Conservation (phyloP, 306 rosid genomes). For the Cicer cuneatum region DNA sequence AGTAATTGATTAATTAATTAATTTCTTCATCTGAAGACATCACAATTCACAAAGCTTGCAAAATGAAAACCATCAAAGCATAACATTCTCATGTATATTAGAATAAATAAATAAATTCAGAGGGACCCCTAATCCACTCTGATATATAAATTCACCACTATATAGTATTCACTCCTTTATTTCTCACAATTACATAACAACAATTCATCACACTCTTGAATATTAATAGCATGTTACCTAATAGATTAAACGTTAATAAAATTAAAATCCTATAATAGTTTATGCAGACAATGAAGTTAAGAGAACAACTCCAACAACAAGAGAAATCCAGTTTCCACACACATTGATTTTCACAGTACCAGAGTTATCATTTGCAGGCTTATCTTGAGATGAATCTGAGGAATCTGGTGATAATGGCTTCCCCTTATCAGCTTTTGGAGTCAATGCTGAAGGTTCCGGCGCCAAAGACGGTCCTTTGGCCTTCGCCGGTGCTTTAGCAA, state of each 20-base stretch:
- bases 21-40: not conserved
- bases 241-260: not conserved
- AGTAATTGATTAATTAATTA: no score
- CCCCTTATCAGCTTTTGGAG: constrained; percentile 42
- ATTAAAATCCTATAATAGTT: not conserved
- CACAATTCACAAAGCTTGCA: not conserved
- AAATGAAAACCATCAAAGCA: not conserved
- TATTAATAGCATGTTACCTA: not conserved
- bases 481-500: constrained; percentile 53
- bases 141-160: not conserved
- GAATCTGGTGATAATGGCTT: constrained; percentile 13
- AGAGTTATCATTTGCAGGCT: constrained; percentile 20
- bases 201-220: constrained; percentile 1
- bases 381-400: constrained; percentile 33
- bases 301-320: constrained; percentile 37
- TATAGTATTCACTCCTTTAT: not conserved
- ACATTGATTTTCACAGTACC: constrained; percentile 17
- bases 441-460: constrained; percentile 43
- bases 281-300: constrained; percentile 4
- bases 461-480: constrained; percentile 40
- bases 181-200: not conserved
- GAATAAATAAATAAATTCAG: constrained; percentile 5
- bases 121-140: not conserved
- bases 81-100: not conserved
- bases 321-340: constrained; percentile 39